phyloP scores from a whole-genome alignment of 345 rosid species.

The Linum lewisii region DNA sequence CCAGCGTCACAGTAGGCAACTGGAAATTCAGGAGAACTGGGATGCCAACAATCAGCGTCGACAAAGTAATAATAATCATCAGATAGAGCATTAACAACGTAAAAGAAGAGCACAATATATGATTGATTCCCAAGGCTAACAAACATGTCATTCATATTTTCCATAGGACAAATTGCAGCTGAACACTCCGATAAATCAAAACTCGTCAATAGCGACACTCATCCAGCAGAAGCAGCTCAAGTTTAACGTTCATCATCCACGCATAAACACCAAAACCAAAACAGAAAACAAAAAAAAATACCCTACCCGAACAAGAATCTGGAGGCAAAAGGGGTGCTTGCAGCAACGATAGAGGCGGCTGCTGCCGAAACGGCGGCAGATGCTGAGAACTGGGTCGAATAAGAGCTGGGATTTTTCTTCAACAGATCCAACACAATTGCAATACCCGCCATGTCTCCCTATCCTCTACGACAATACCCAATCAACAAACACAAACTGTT shows the following conservation, averaged over 20 bases:
- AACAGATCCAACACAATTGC: constrained; percentile 67
- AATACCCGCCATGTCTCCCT: constrained; percentile 59
- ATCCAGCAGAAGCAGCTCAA: not conserved
- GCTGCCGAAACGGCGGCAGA: constrained; percentile 44
- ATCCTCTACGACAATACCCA: too few relatives aligned
- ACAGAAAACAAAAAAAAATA: not conserved
- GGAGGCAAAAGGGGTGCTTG: constrained; percentile 65
- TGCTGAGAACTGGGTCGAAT: constrained; percentile 47
- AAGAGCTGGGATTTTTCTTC: constrained; percentile 47
- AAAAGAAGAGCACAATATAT: not conserved
- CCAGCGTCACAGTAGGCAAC: constrained; percentile 90
- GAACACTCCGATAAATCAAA: not conserved
- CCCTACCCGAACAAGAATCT: constrained; percentile 70
- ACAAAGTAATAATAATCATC: not conserved
- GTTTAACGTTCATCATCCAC: not conserved
- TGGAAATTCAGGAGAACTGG: constrained; percentile 43
- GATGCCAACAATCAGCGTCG: constrained; percentile 10
- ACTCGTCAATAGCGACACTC: not conserved
- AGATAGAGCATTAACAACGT: not conserved
- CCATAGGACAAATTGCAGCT: not conserved
- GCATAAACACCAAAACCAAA: not conserved
- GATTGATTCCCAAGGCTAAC: not conserved
- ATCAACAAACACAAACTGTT: not conserved
- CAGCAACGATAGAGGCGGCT: constrained; percentile 44
- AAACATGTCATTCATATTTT: not conserved